phyloP scores from a whole-genome alignment of 2,329 filamentous ascomycete species.

The Aphanoascus verrucosus region DNA sequence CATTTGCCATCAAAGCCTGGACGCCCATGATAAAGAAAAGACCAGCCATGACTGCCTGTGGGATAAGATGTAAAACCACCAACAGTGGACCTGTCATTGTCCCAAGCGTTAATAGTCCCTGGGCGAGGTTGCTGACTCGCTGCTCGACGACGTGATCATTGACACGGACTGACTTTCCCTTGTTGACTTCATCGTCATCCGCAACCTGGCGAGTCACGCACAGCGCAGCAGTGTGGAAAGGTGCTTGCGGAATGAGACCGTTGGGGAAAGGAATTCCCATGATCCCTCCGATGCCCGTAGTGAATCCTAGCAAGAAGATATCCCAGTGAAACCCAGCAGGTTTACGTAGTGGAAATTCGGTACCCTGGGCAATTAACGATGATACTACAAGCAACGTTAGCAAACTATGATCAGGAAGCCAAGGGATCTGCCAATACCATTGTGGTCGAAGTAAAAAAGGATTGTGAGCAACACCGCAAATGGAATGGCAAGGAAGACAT shows the following conservation, averaged over 20 bases:
- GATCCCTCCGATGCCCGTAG: constrained; percentile 63
- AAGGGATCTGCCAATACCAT: constrained; percentile 42
- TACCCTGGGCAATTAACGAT: constrained; percentile 71
- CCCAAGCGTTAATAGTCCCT: constrained; percentile 65
- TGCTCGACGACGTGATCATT: constrained; percentile 57
- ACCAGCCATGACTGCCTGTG: constrained; percentile 67
- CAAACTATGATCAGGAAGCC: not conserved
- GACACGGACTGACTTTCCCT: constrained; percentile 51
- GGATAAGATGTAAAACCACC: constrained; percentile 63
- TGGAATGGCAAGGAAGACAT: constrained; percentile 76
- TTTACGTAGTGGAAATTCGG: constrained; percentile 69
- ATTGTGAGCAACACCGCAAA: constrained; percentile 76
- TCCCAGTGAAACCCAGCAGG: constrained; percentile 82
- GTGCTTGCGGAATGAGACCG: constrained; percentile 71
- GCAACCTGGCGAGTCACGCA: constrained; percentile 55
- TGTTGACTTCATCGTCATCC: constrained; percentile 47
- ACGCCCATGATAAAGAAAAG: constrained; percentile 80
- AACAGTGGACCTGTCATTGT: constrained; percentile 69
- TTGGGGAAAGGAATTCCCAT: constrained; percentile 73
- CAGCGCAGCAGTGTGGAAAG: constrained; percentile 68
- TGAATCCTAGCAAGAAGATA: constrained; percentile 66
- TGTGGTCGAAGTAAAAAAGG: constrained; percentile 84
- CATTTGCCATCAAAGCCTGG: constrained; percentile 64
- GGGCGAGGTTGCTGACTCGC: constrained; percentile 64
- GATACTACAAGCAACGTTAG: constrained; percentile 46